Evolutionary conservation across 2,329 filamentous ascomycete genomes (phyloP).

Genomic region (Penicillium sp.): DNA sequence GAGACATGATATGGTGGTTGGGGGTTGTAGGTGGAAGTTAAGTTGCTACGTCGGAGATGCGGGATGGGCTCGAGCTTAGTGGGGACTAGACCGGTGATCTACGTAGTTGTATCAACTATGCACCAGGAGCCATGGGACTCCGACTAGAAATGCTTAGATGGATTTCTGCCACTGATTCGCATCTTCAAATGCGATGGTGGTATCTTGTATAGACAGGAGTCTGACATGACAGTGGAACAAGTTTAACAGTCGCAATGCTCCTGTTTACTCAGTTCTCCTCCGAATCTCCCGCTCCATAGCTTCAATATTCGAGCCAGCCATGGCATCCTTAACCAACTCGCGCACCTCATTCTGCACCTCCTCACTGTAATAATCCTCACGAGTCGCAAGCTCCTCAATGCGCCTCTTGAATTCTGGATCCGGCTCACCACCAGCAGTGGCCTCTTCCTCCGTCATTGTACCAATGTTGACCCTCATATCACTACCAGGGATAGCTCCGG

Average conservation of each 20-base stretch:
- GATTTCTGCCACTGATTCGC: neutral
- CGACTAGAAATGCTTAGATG: neutral
- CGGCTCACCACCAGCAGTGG: constrained; percentile 61
- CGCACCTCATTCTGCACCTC: constrained; percentile 78
- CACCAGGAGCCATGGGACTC: neutral
- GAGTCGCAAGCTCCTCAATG: constrained; percentile 83
- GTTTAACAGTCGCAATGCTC: neutral
- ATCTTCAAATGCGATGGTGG: neutral
- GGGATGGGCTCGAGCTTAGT: constrained; percentile 18
- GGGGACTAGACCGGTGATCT: neutral
- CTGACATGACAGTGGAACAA: neutral
- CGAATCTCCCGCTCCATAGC: constrained; percentile 64
- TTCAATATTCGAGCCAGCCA: constrained; percentile 65
- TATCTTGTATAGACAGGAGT: neutral
- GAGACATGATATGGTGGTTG: constrained; percentile 25
- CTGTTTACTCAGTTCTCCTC: constrained; percentile 56
- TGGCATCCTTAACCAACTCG: constrained; percentile 74
- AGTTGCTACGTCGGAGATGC: constrained; percentile 2
- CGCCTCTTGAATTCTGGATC: constrained; percentile 81
- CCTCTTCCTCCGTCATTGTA: constrained; percentile 62
- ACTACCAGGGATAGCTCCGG: constrained; percentile 67
- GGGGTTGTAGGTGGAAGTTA: constrained; percentile 11
- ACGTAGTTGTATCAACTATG: neutral
- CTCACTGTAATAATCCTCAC: constrained; percentile 79
- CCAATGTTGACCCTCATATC: constrained; percentile 74